Conservation (phyloP, 2,329 filamentous ascomycete species). For the Periconia sp. region DNA sequence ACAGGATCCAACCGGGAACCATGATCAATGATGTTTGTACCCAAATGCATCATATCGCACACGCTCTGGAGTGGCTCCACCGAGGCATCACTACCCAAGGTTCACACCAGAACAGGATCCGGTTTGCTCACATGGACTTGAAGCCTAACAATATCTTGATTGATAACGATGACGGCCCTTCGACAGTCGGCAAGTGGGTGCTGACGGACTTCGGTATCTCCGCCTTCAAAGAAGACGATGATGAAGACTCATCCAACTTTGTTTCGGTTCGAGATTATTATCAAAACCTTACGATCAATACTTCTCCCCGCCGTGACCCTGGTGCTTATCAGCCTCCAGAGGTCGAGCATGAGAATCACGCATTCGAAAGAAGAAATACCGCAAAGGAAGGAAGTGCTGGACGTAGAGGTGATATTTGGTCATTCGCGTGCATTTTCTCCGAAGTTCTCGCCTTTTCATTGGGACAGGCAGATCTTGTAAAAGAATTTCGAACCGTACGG, state of each 20-base stretch:
- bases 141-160: conserved; percentile 16
- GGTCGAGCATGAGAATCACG: background rate
- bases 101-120: conserved; percentile 2
- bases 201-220: conserved; percentile 13
- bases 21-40: conserved; percentile 6
- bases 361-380: conserved; percentile 1
- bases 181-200: conserved; percentile 10
- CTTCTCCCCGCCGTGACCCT: conserved; percentile 1
- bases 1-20: background rate
- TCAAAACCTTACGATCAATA: conserved; percentile 7
- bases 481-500: conserved; percentile 2
- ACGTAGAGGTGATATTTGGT: conserved; percentile 16
- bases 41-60: conserved; percentile 7
- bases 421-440: conserved; percentile 12
- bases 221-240: conserved; percentile 11
- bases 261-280: conserved; percentile 11
- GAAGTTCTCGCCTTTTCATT: conserved; percentile 9
- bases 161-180: conserved; percentile 2
- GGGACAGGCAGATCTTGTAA: conserved; percentile 2
- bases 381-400: conserved; percentile 5
- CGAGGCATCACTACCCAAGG: conserved; percentile 1
- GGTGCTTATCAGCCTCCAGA: conserved; percentile 13
- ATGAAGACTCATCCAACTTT: background rate
- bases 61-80: conserved; percentile 9
- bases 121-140: conserved; percentile 16